Percentiles rank a stretch among this genome's conserved stretches.
Evolutionary conservation across 2,329 filamentous ascomycete species (phyloP).

Genomic region (Amylocarpus encephaloides): DNA sequence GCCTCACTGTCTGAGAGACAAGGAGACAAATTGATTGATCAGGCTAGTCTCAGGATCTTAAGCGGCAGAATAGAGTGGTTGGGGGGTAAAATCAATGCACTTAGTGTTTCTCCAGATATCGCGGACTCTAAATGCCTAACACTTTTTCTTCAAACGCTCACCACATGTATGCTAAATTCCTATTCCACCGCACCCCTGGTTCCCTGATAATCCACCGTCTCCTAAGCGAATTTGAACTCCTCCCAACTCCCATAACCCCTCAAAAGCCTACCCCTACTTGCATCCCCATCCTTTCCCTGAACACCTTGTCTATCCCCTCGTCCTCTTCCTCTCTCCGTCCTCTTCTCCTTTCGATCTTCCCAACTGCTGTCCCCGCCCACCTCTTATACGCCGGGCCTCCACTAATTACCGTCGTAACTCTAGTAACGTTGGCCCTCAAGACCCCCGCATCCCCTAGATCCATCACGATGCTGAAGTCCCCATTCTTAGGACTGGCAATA

Average conservation of each 20-base stretch:
- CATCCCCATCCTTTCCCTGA: background rate
- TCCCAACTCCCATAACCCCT: background rate
- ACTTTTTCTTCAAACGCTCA: background rate
- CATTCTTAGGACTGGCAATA: background rate
- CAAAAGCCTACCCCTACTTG: background rate
- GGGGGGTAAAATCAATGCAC: too few relatives aligned
- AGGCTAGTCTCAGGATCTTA: too few relatives aligned
- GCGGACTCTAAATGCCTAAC: too few relatives aligned
- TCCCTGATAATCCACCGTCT: background rate
- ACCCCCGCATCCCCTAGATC: constrained; percentile 5
- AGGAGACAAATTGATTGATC: too few relatives aligned
- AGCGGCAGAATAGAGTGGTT: too few relatives aligned
- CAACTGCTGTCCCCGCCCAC: constrained; percentile 1
- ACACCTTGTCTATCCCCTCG: background rate
- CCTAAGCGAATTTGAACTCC: constrained; percentile 4
- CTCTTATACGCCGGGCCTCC: background rate
- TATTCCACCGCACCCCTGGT: background rate
- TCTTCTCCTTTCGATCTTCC: background rate
- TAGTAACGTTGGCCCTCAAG: background rate
- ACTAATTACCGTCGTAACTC: background rate
- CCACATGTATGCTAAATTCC: background rate
- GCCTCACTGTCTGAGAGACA: too few relatives aligned
- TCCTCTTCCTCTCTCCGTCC: background rate
- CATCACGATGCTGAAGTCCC: background rate
- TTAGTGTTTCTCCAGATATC: too few relatives aligned